These are phyloP conservation scores for Colletotrichum echinochloae DNA, from an alignment of 2,329 filamentous ascomycete species.

Conservation along the genomic window DNA sequence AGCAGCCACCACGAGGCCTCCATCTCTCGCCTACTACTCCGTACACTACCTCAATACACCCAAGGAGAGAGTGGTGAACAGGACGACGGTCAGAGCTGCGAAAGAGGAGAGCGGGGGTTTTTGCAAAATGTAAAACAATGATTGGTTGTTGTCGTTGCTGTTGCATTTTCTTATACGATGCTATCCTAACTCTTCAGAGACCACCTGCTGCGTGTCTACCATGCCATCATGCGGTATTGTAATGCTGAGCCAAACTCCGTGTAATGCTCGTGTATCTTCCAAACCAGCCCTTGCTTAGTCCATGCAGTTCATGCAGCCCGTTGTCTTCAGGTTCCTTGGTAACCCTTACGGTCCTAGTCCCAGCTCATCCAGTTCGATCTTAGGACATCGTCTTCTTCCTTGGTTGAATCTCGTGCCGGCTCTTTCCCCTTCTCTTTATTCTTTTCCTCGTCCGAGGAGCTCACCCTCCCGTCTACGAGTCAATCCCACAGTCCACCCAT, in stretches of 20 bases:
- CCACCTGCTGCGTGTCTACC: neutral
- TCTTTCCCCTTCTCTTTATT: conserved; percentile 24
- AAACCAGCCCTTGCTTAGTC: neutral
- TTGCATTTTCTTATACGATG: neutral
- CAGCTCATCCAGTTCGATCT: conserved; percentile 40
- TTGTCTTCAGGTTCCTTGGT: neutral
- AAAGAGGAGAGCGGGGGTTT: neutral
- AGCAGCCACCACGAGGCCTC: too few relatives aligned
- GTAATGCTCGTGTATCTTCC: conserved; percentile 12
- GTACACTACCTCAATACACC: too few relatives aligned
- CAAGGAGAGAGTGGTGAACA: too few relatives aligned
- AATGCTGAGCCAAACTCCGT: conserved; percentile 17
- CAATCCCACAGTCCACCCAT: conserved; percentile 41
- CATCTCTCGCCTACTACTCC: too few relatives aligned
- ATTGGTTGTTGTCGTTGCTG: too few relatives aligned
- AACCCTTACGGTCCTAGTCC: conserved; percentile 25
- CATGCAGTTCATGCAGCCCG: neutral
- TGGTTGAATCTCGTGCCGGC: neutral
- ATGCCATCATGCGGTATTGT: conserved; percentile 4
- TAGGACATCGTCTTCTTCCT: conserved; percentile 36
- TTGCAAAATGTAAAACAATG: neutral
- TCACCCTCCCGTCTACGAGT: conserved; percentile 43
- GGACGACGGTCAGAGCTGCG: too few relatives aligned
- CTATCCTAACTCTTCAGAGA: neutral
- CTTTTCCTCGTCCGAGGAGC: conserved; percentile 42